A percentile compares a stretch with the other conserved stretches of the same genome.
phyloP scores from a whole-genome alignment of 306 rosid genomes.

The Quercus bicolor region DNA sequence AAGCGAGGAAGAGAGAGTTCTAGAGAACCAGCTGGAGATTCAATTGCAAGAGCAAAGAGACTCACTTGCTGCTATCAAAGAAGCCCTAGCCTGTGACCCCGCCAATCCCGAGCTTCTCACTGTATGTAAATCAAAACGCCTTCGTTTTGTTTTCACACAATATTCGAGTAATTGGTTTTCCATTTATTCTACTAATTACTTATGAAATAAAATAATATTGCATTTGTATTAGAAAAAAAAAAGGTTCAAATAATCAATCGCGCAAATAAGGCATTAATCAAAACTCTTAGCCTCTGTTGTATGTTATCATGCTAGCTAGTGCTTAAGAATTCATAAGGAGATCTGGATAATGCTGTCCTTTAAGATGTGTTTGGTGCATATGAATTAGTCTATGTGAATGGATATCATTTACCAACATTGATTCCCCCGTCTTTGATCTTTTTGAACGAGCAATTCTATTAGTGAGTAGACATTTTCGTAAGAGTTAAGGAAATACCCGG shows the following conservation, averaged over 20 bases:
- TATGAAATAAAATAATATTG: not conserved
- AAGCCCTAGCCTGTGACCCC: constrained; percentile 72
- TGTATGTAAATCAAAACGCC: constrained; percentile 20
- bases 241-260: no score
- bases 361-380: not conserved
- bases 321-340: not conserved
- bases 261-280: not conserved
- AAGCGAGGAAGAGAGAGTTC: constrained; percentile 85
- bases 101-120: constrained; percentile 65
- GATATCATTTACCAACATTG: no score
- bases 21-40: constrained; percentile 73
- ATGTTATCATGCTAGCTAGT: not conserved
- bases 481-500: no score
- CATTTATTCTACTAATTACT: not conserved
- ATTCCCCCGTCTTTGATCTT: no score
- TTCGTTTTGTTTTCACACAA: not conserved
- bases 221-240: no score
- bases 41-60: constrained; percentile 86
- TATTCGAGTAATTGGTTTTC: not conserved
- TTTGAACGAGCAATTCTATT: no score
- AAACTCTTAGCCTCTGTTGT: not conserved
- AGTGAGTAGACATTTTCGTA: no score
- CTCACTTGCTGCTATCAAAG: constrained; percentile 59
- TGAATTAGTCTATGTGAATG: not conserved
- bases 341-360: not conserved